Conservation (phyloP, 768 basidiomycete species). For the Termitomyces sp. region DNA sequence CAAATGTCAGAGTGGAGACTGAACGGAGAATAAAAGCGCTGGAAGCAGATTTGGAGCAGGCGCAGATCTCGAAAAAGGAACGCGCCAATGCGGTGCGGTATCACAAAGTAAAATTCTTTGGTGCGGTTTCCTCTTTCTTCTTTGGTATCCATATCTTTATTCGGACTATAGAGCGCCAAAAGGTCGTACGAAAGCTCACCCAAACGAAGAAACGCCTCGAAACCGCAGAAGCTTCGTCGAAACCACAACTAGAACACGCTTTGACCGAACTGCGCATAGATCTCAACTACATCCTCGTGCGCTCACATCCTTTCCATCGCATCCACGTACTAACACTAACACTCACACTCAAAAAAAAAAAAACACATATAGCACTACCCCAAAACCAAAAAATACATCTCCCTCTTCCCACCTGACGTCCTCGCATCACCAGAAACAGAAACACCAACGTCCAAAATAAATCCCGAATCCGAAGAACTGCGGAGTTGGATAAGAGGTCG, state of each 20-base stretch:
- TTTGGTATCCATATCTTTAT: neutral
- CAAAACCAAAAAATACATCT: constrained; percentile 83
- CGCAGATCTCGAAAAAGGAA: constrained; percentile 62
- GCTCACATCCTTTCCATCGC: constrained; percentile 1
- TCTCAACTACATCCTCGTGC: constrained; percentile 84
- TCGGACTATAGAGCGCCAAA: constrained; percentile 67
- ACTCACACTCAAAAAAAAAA: too few species aligned
- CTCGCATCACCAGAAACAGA: constrained; percentile 19
- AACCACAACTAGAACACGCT: constrained; percentile 38
- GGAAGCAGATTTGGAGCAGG: constrained; percentile 64
- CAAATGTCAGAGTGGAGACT: constrained; percentile 76
- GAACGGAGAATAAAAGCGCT: constrained; percentile 75
- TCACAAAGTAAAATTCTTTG: constrained; percentile 93
- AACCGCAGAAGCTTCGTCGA: constrained; percentile 28
- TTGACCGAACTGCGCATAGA: constrained; percentile 73
- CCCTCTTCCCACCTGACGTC: constrained; percentile 75
- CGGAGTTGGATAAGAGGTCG: constrained; percentile 50
- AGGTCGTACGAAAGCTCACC: constrained; percentile 72
- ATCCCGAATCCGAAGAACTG: constrained; percentile 52
- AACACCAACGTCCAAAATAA: constrained; percentile 31
- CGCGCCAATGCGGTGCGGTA: constrained; percentile 72
- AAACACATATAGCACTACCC: constrained; percentile 67
- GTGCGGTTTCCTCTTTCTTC: constrained; percentile 34
- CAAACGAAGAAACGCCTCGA: constrained; percentile 55
- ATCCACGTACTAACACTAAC: too few species aligned